Evolutionary conservation across 1,284 basidiomycete genomes (phyloP), one percentile per base, ranked within the genome.

Genomic region (Xerocomus amazonicus): DNA sequence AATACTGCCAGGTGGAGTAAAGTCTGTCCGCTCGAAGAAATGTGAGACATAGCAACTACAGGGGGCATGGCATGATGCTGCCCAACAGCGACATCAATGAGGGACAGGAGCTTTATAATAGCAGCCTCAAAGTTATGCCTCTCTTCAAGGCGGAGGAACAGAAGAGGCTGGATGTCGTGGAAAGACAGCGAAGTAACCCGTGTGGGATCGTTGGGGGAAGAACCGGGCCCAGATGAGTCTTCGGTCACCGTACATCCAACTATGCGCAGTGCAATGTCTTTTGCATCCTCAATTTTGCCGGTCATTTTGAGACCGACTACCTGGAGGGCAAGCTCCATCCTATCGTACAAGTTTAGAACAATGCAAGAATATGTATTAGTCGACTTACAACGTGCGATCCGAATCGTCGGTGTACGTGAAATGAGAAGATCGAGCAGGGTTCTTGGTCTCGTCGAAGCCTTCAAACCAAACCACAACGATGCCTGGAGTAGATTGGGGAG

Each of bases 241-340:
- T 83, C 80, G 29, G 69, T 66, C 33, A 76, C 78, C 14, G 81
- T 72, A 48, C 76, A 82, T 33, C 84, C 81, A 36, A 91, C 85
- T 55, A 90, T 91, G 39, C 87, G 80, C 80, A 90, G 83, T 17
- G 94, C 94, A 37, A 96, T 88, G 56, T 93, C 90, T 67, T 90
- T 87, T 4, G 93, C 91, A 51, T 94, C 90, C 60, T 96, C 91
- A 47, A 96, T 86, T 63, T 92, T 90, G 34, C 94, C 94, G 0
- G 92, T 97, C 91, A 97, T 95, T 74, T 96, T 94, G 55, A 97
- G 73, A 2, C 94, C 94, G 26, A 97, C 92, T 9, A 97, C 92
- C 65, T 96, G 92, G 7, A 97, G 74, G 43, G 94, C 94, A 48
- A 97, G 79, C 67, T 97, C 94, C 92, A 97, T 95, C 54, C 89